phyloP scores from a whole-genome alignment of 2,329 filamentous ascomycete species.

The Aspergillus spinulosporus region DNA sequence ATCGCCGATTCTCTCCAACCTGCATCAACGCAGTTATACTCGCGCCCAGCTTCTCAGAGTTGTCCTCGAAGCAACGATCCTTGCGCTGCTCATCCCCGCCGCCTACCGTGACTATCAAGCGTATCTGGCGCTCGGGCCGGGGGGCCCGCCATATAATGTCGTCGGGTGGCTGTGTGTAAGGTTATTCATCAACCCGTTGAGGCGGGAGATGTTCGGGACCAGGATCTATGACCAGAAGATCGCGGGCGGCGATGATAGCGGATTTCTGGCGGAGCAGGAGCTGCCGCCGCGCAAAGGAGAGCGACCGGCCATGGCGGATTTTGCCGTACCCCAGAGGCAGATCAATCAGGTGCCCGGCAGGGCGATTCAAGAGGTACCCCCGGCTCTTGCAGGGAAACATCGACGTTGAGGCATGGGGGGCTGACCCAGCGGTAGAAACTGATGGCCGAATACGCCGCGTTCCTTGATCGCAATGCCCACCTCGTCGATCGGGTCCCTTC shows the following conservation, averaged over 20 bases:
- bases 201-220: slow-evolving; percentile 32
- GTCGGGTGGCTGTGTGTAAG: slow-evolving; percentile 36
- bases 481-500: slow-evolving; percentile 29
- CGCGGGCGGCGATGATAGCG: slow-evolving; percentile 20
- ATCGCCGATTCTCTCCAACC: not conserved
- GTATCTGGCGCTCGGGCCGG: slow-evolving; percentile 39
- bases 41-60: not conserved
- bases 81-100: slow-evolving; percentile 17
- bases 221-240: slow-evolving; percentile 28
- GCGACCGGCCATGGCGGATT: slow-evolving; percentile 29
- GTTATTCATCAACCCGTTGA: slow-evolving; percentile 28
- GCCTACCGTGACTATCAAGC: slow-evolving; percentile 37
- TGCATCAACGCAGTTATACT: not conserved
- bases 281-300: slow-evolving; percentile 11
- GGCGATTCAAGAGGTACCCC: slow-evolving; percentile 24
- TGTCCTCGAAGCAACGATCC: not conserved
- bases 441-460: slow-evolving; percentile 21
- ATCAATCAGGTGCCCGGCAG: slow-evolving; percentile 26
- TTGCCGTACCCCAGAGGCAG: slow-evolving; percentile 35
- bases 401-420: no score
- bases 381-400: not conserved
- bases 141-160: slow-evolving; percentile 39
- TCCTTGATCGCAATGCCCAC: slow-evolving; percentile 30
- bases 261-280: slow-evolving; percentile 11
- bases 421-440: slow-evolving; percentile 26